Conservation (phyloP, 2,329 filamentous ascomycete species). For the Chaetomium olivaceum region DNA sequence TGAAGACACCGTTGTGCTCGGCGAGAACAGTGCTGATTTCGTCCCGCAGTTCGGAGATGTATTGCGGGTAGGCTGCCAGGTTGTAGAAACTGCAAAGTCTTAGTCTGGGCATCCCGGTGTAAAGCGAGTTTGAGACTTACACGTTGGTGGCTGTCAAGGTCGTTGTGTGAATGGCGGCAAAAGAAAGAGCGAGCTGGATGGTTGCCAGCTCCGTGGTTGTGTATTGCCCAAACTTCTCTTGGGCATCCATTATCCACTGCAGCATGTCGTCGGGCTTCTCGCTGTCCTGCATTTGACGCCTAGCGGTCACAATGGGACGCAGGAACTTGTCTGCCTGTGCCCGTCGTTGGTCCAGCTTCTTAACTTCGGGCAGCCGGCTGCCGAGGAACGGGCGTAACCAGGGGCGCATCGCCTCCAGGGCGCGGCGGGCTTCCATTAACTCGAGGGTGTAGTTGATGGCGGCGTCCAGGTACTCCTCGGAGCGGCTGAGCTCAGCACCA, state of each 20-base stretch:
- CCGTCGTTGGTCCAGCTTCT: constrained; percentile 38
- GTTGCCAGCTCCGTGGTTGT: constrained; percentile 41
- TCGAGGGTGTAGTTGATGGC: constrained; percentile 52
- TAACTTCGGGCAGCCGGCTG: constrained; percentile 39
- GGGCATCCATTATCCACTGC: constrained; percentile 48
- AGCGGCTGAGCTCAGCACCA: constrained; percentile 48
- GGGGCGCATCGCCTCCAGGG: constrained; percentile 35
- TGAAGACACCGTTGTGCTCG: constrained; percentile 37
- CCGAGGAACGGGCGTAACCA: constrained; percentile 41
- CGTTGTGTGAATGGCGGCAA: constrained; percentile 56
- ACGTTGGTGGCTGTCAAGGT: constrained; percentile 48
- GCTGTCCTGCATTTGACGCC: constrained; percentile 32
- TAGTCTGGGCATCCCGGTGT: background rate
- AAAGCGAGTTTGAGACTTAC: constrained; percentile 32
- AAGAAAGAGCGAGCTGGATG: constrained; percentile 46
- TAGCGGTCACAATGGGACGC: constrained; percentile 39
- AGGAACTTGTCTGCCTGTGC: constrained; percentile 41
- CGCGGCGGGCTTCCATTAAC: constrained; percentile 40
- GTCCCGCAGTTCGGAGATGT: constrained; percentile 51
- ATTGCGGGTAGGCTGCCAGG: constrained; percentile 51
- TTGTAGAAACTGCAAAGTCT: constrained; percentile 48
- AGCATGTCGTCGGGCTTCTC: constrained; percentile 49
- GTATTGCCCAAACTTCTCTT: constrained; percentile 40
- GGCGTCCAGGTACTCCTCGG: constrained; percentile 47
- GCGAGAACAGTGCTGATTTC: constrained; percentile 48